Evolutionary conservation across 768 basidiomycete species (phyloP), one percentile per base, ranked within the genome.

Genomic region (Dioszegia crocea): DNA sequence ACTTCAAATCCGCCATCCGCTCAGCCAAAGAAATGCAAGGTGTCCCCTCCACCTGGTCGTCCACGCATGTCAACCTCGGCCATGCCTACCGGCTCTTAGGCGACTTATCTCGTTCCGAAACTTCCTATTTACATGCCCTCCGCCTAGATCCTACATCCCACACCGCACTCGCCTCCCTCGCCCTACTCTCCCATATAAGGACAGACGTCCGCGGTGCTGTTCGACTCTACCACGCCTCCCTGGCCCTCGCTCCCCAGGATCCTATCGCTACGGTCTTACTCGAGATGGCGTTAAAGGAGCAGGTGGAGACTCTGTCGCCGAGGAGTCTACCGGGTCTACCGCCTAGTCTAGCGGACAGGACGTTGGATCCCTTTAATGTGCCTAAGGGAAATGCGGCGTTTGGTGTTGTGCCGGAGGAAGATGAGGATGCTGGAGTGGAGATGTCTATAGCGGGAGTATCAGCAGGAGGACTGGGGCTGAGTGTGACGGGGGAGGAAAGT

Each of bases 61-160:
- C 86, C 11, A 96, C 93, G 0, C 91, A 89, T 75, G 80, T 94
- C 60, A 99, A 98, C 73, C 83, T 98, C 17, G 96, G 91, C 11
- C 96, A 94, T 24, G 87, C 88, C 53, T 85, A 84, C 65, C 84
- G 93, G 19, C 90, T 89, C 75, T 80, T 88, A 11, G 84, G 83
- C 52, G 29, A 60, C 46, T 61, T 55, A 11, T 82, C 84, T 30
- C 85, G 88, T 52, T 91, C 96, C 4, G 84, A 84, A 65, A 75
- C 70, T 1, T 82, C 86, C 29, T 98, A 94, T 73, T 81, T 83
- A 63, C 84, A 84, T 54, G 91, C 93, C 1, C 79, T 98, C 19
- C 85, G 88, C 70, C 83, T 97, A 31, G 90, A 97, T 65, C 86
- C 91, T n/a, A 83, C 88, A 30, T 84, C 88, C 60, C 81, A 88